These are phyloP conservation scores for Astrocystis sublimbata DNA, from an alignment of 495 filamentous ascomycete species.

Conservation along the genomic window DNA sequence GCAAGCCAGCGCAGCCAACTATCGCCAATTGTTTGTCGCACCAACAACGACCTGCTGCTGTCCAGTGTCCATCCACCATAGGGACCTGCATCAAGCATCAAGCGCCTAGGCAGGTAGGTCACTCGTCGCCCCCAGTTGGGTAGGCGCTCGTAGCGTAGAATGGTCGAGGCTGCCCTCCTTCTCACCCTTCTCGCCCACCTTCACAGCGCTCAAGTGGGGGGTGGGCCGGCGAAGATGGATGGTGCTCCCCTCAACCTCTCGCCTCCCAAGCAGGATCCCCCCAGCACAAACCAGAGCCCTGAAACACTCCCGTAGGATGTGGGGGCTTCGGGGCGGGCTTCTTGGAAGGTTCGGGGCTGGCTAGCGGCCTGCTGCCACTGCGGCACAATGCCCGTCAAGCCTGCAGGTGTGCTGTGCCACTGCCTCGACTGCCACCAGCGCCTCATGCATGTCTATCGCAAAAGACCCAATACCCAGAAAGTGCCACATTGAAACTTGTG, in stretches of 20 bases:
- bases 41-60: slow-evolving; percentile 1
- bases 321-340: slow-evolving; percentile 9
- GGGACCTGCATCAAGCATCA: too few relatives aligned
- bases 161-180: slow-evolving; percentile 5
- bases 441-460: neutral
- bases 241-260: too few relatives aligned
- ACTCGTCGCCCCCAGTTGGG: too few relatives aligned
- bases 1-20: neutral
- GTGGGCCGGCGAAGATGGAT: too few relatives aligned
- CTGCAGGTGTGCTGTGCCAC: neutral
- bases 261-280: too few relatives aligned
- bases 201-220: slow-evolving; percentile 1
- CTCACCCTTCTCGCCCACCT: too few relatives aligned
- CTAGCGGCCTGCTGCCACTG: neutral
- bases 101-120: too few relatives aligned
- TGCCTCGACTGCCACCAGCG: neutral
- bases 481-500: too few relatives aligned
- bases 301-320: slow-evolving; percentile 4
- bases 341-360: neutral
- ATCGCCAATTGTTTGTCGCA: slow-evolving; percentile 9
- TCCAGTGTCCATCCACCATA: too few relatives aligned
- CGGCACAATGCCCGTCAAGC: neutral
- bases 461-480: neutral
- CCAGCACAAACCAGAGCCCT: slow-evolving; percentile 14
- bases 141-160: too few relatives aligned